Evolutionary conservation across 768 basidiomycete genomes (phyloP), one percentile per base, ranked within the genome.

Genomic region (Leucogyrophana mollusca): DNA sequence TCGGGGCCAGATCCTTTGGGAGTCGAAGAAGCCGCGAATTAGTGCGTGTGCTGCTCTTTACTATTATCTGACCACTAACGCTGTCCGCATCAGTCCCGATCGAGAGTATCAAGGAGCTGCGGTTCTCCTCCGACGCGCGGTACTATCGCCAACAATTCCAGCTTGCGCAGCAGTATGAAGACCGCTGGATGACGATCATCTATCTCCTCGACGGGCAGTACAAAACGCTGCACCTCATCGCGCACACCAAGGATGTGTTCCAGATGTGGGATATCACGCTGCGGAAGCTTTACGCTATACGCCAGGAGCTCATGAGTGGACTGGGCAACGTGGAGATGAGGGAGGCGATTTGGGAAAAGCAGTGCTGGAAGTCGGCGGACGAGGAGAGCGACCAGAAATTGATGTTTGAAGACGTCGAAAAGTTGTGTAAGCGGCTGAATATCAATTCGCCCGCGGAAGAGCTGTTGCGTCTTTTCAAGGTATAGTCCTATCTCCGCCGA

Each of bases 141-240:
- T 83, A 85, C 61, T 85, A 90, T 59, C 81, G 85, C 43, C 73
- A 79, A 39, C 83, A 83, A 55, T 85, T 86, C 67, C 78, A 80
- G 57, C 72, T 83, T 33, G 70, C 86, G 0, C 65, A 72, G 39
- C 77, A 81, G 42, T 74, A 76, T 47, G 84, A 88, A 54, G 70
- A 78, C 32, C 75, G 83, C 16, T 95, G 91, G 90, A 77, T 95
- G 53, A 90, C 92, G 0, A 81, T 90, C 61, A 81, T 93, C 51
- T 93, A 94, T 56, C 80, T 87, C 49, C 70, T 85, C 40, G 81
- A 84, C 35, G 86, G 83, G 10, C 73, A 72, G 18, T 91, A 90
- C 74, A 94, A 94, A 70, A 87, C 87, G 0, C 76, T 94, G 20
- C 92, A 96, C 58, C 74, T 94, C 50, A 76, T 94, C 44, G 86